Evolutionary conservation across 2,329 filamentous ascomycete species (phyloP), one percentile per base, ranked within the genome.

Genomic region (Alternaria ventricosa): DNA sequence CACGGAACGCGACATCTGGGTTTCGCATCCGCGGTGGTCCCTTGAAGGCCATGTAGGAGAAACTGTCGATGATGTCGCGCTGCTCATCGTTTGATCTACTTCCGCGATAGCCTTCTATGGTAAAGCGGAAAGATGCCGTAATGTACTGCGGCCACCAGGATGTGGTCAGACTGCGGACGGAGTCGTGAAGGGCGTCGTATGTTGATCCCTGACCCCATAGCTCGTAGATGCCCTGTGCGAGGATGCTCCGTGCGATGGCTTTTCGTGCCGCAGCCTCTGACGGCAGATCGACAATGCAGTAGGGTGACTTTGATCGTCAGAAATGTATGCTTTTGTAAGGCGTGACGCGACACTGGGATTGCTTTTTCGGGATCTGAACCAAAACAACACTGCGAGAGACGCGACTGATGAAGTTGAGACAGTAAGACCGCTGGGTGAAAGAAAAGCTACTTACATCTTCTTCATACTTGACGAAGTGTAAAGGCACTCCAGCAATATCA

Each of bases 141-240:
- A 84, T 82, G 80, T 94, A 97, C 10, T 82, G 71, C 0, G 83
- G 71, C 94, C 94, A 97, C 62, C 89, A 83, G 57, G 88, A 82
- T 4, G 85, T 73, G 1, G 92, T 91, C 43, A 83, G 82, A 8
- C 75, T 75, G 65, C 84, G 86, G 61, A 97, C 85, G 58, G 88
- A 86, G 49, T 83, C 80, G 75, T 97, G 93, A 3, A 97, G 85
- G 47, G 86, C 83, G 3, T 88, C 82, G 72, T 96, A 90, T 49
- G 85, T 89, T 11, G 82, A 73, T 13, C 91, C 94, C 36, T 84
- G 82, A 18, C 92, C 95, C 95, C 96, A 98, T 66, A 97, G 87
- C 77, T 96, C 93, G 82, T 96, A 92, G 69, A 98, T 92, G 49
- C 88, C 89, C 80, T 94, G 92, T 23, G 89, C 88, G 54, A 98